phyloP scores from a whole-genome alignment of 1,284 basidiomycete genomes.

The Ceratobasidium sp. region DNA sequence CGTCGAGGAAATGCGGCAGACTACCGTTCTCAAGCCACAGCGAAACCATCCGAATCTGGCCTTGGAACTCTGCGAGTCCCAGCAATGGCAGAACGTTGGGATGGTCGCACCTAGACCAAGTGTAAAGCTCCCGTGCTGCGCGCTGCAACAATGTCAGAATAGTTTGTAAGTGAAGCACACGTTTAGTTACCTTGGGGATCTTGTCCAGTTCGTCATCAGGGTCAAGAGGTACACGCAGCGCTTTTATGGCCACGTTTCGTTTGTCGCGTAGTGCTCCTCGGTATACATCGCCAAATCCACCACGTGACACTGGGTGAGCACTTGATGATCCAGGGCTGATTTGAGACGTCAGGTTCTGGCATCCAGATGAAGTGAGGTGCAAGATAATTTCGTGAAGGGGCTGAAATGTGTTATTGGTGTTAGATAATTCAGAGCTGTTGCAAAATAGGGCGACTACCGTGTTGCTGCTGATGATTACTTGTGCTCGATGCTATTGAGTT shows the following conservation, averaged over 20 bases:
- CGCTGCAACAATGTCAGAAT: neutral
- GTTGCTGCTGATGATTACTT: neutral
- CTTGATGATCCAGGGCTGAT: neutral
- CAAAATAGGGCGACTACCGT: neutral
- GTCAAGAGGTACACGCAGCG: neutral
- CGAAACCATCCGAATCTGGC: neutral
- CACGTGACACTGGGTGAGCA: neutral
- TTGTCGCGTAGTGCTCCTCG: too few species aligned
- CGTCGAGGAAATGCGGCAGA: neutral
- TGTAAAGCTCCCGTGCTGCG: neutral
- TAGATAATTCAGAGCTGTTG: neutral
- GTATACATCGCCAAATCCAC: too few species aligned
- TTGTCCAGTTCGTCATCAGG: neutral
- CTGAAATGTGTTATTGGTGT: neutral
- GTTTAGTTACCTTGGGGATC: neutral
- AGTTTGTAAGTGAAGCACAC: neutral
- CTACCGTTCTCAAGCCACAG: neutral
- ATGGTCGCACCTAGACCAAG: neutral
- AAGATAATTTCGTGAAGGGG: neutral
- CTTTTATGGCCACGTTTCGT: neutral
- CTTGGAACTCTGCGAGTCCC: neutral
- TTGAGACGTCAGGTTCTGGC: neutral
- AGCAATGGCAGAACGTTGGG: too few species aligned
- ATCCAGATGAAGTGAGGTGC: constrained; percentile 7
- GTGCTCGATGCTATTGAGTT: neutral